Evolutionary conservation across 2,329 filamentous ascomycete genomes (phyloP).

Genomic region (Aureobasidium lini): DNA sequence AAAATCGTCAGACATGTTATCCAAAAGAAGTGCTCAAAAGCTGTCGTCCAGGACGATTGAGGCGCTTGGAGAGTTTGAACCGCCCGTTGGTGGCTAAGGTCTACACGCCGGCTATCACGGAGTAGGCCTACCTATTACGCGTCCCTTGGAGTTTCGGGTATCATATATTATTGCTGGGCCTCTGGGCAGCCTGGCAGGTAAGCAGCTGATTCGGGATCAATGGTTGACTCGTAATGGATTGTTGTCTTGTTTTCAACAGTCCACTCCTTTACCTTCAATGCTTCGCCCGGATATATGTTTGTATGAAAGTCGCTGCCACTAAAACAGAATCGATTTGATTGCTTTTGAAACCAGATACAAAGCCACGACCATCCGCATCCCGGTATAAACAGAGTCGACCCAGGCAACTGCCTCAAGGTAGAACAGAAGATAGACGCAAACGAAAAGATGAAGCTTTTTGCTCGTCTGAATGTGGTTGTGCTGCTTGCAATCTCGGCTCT

Average conservation of each 20-base stretch:
- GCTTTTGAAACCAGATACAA: neutral
- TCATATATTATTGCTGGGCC: neutral
- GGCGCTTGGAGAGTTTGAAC: too few relatives aligned
- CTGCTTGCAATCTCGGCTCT: conserved; percentile 5
- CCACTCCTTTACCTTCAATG: neutral
- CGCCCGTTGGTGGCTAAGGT: neutral
- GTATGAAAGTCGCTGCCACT: neutral
- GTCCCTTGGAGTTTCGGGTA: neutral
- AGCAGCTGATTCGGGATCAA: neutral
- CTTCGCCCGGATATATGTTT: neutral
- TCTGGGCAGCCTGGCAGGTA: neutral
- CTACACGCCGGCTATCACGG: neutral
- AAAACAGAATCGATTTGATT: conserved; percentile 9
- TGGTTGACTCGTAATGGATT: neutral
- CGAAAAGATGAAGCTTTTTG: conserved; percentile 12
- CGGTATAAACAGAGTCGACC: neutral
- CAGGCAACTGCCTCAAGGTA: neutral
- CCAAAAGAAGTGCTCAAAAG: too few relatives aligned
- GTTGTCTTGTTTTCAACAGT: neutral
- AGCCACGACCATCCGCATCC: neutral
- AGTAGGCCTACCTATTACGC: neutral
- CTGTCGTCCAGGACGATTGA: too few relatives aligned
- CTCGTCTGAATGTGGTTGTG: conserved; percentile 10
- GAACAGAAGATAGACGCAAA: neutral
- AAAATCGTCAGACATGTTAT: too few relatives aligned